Evolutionary conservation across 2,329 filamentous ascomycete species (phyloP).

Genomic region (Fusarium sp.): DNA sequence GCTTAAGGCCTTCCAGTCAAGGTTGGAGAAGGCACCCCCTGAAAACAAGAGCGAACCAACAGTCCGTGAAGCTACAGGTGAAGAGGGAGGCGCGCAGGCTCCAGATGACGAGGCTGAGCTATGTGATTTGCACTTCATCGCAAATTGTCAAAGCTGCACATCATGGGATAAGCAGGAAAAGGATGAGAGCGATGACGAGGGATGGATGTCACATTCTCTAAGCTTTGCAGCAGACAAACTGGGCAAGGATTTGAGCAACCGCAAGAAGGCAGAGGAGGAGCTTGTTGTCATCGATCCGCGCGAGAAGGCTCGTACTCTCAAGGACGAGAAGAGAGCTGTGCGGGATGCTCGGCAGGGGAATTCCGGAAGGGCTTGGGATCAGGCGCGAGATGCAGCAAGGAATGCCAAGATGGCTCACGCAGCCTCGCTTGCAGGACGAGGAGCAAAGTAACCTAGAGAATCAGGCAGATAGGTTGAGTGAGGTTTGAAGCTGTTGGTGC

Average conservation of each 20-base stretch:
- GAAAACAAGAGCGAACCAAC: slow-evolving; percentile 49
- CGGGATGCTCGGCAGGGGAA: slow-evolving; percentile 65
- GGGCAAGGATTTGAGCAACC: slow-evolving; percentile 92
- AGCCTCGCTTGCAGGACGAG: slow-evolving; percentile 66
- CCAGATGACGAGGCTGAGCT: slow-evolving; percentile 76
- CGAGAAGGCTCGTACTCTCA: slow-evolving; percentile 80
- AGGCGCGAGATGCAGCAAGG: slow-evolving; percentile 57
- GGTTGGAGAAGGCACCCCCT: slow-evolving; percentile 69
- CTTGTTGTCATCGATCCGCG: slow-evolving; percentile 92
- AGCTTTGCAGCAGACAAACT: slow-evolving; percentile 89
- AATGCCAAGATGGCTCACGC: slow-evolving; percentile 67
- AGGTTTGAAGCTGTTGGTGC: slow-evolving; percentile 11
- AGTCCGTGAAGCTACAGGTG: slow-evolving; percentile 39
- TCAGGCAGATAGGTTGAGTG: slow-evolving; percentile 16
- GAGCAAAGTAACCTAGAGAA: slow-evolving; percentile 57
- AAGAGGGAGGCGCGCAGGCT: slow-evolving; percentile 36
- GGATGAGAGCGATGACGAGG: slow-evolving; percentile 70
- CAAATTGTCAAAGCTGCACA: slow-evolving; percentile 91
- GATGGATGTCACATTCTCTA: slow-evolving; percentile 88
- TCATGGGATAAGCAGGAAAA: slow-evolving; percentile 79
- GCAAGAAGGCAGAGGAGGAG: slow-evolving; percentile 90
- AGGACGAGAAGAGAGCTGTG: slow-evolving; percentile 71
- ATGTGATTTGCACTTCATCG: slow-evolving; percentile 96
- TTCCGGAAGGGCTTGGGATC: slow-evolving; percentile 68
- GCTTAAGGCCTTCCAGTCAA: slow-evolving; percentile 82